These are phyloP conservation scores for Trichopus zeylanicus DNA, from an alignment of 116 monocot species.

Conservation along the genomic window DNA sequence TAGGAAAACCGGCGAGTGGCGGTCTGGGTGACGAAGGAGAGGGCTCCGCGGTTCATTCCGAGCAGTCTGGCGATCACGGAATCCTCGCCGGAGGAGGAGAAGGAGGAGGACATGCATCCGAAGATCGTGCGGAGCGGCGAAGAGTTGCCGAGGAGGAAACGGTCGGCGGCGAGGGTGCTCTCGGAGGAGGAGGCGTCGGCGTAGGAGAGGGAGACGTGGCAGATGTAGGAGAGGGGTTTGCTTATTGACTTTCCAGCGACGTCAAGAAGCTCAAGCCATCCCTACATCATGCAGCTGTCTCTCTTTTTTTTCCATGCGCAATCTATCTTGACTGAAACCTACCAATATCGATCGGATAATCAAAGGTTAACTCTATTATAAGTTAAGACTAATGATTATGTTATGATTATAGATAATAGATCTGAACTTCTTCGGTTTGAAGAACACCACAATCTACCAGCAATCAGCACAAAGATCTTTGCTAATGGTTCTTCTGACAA, in stretches of 20 bases:
- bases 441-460: too few species aligned
- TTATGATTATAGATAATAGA: too few species aligned
- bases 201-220: slow-evolving; percentile 59
- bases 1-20: slow-evolving; percentile 63
- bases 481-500: too few species aligned
- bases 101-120: slow-evolving; percentile 63
- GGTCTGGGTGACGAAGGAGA: slow-evolving; percentile 73
- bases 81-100: slow-evolving; percentile 22
- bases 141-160: slow-evolving; percentile 38
- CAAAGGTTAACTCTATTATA: too few species aligned
- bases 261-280: too few species aligned
- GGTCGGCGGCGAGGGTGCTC: slow-evolving; percentile 57
- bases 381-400: too few species aligned
- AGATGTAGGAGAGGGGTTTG: slow-evolving; percentile 4
- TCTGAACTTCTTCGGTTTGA: too few species aligned
- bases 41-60: slow-evolving; percentile 85
- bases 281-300: too few species aligned
- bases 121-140: slow-evolving; percentile 33
- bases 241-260: slow-evolving; percentile 21
- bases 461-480: too few species aligned
- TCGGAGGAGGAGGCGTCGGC: slow-evolving; percentile 78
- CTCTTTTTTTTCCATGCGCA: too few species aligned
- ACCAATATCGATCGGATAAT: too few species aligned
- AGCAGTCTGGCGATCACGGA: slow-evolving; percentile 39
- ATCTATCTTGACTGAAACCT: too few species aligned